These are phyloP conservation scores for Adenanthera pavonina DNA, from an alignment of 306 rosid species.

Conservation along the genomic window DNA sequence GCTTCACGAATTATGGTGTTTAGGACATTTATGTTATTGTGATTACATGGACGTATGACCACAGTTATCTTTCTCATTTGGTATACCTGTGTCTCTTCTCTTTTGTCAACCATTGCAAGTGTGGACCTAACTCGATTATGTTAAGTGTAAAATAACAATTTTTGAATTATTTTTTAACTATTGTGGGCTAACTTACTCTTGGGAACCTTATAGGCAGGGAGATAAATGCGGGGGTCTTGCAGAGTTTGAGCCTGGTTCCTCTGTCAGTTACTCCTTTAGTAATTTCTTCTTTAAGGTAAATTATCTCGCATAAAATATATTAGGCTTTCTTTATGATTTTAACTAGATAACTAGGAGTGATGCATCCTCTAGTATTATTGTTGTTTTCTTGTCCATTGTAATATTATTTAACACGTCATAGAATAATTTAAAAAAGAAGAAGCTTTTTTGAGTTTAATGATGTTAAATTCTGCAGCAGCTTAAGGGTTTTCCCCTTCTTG, in stretches of 20 bases:
- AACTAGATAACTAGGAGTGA: slow-evolving; percentile 2
- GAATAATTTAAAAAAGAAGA: neutral
- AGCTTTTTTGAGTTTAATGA: neutral
- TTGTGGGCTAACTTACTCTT: slow-evolving; percentile 45
- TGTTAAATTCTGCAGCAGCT: neutral
- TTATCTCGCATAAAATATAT: slow-evolving; percentile 7
- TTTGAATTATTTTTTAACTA: slow-evolving; percentile 24
- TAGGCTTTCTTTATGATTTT: slow-evolving; percentile 8
- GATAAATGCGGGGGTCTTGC: slow-evolving; percentile 95
- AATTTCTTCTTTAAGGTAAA: slow-evolving; percentile 97
- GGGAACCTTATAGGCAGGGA: slow-evolving; percentile 57
- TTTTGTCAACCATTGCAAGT: too few species aligned
- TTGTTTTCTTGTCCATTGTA: too few species aligned
- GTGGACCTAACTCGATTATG: too few species aligned
- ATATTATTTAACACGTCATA: too few species aligned
- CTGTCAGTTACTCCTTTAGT: slow-evolving; percentile 90
- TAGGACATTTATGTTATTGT: too few species aligned
- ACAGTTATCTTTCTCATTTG: too few species aligned
- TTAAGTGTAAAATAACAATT: slow-evolving; percentile 16
- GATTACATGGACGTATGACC: too few species aligned
- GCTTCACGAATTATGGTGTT: too few species aligned
- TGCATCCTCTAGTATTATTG: neutral
- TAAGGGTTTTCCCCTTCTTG: neutral
- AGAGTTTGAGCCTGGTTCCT: slow-evolving; percentile 82
- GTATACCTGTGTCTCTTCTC: too few species aligned